phyloP scores from a whole-genome alignment of 2,329 filamentous ascomycete genomes.

The Alternaria brassicicola region DNA sequence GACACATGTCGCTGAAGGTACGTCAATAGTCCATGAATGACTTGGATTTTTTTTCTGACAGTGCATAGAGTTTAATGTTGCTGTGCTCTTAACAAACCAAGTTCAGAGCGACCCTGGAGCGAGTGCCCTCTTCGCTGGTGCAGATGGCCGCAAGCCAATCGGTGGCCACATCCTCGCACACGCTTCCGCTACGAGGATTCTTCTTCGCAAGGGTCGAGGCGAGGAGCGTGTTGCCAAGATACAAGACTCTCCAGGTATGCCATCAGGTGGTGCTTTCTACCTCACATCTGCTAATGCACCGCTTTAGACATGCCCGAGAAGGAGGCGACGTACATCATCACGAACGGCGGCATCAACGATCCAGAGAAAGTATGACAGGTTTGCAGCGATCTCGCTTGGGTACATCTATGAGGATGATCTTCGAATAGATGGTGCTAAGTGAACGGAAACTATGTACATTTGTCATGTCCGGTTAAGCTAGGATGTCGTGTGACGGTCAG shows the following conservation, averaged over 20 bases:
- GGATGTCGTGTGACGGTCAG: neutral
- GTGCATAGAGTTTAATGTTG: conserved; percentile 67
- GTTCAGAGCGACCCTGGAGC: conserved; percentile 74
- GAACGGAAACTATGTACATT: neutral
- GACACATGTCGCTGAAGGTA: conserved; percentile 68
- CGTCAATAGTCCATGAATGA: neutral
- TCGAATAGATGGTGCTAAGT: neutral
- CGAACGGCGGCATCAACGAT: conserved; percentile 71
- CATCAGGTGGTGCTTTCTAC: conserved; percentile 8
- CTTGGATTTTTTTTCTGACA: neutral
- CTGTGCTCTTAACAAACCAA: conserved; percentile 66
- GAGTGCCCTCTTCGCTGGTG: conserved; percentile 69
- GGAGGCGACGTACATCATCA: conserved; percentile 74
- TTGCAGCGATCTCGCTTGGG: neutral
- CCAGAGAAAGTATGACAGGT: conserved; percentile 63
- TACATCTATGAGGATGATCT: neutral
- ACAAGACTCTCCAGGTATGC: conserved; percentile 69
- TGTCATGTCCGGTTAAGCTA: no score
- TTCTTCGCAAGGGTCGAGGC: conserved; percentile 71
- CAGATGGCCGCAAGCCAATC: conserved; percentile 70
- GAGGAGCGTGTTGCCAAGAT: conserved; percentile 74
- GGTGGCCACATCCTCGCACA: conserved; percentile 73
- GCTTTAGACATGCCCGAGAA: conserved; percentile 67
- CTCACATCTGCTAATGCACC: conserved; percentile 25
- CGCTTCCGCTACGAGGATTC: conserved; percentile 69